Percentiles rank a stretch among this genome's conserved stretches.
Conservation (phyloP, 129 eudicot species). For the Saposhnikovia divaricata region DNA sequence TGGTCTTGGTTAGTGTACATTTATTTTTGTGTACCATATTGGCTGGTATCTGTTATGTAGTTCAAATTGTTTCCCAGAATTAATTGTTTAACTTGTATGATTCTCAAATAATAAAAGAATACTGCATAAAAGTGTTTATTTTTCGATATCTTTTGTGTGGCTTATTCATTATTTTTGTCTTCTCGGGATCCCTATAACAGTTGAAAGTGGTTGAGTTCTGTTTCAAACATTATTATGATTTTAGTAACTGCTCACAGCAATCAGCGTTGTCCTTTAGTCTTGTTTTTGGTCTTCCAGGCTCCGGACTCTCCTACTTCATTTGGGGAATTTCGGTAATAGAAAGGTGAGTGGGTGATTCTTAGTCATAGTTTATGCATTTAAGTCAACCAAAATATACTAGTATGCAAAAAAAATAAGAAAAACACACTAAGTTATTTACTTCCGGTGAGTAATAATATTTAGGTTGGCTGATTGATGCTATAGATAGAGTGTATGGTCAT, state of each 20-base stretch:
- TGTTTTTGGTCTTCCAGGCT: not conserved
- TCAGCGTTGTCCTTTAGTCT: not conserved
- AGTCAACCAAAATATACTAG: not conserved
- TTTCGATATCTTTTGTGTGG: not conserved
- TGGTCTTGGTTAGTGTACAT: constrained; percentile 34
- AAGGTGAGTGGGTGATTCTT: not conserved
- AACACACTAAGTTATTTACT: not conserved
- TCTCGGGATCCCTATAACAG: not conserved
- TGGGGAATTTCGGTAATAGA: not conserved
- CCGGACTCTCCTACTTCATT: not conserved
- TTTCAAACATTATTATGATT: not conserved
- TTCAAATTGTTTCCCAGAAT: not conserved
- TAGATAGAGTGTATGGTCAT: not conserved
- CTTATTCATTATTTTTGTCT: not conserved
- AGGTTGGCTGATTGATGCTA: not conserved
- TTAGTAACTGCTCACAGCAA: not conserved
- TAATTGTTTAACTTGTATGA: not conserved
- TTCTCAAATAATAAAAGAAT: not conserved
- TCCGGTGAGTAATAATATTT: not conserved
- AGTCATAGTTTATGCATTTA: not conserved
- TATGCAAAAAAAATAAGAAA: not conserved
- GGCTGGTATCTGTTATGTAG: not conserved
- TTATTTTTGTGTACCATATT: not conserved
- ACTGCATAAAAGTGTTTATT: not conserved
- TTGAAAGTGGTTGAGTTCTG: not conserved